Conservation (phyloP, 208 protist genomes). For the Trichomonas gallinae region DNA sequence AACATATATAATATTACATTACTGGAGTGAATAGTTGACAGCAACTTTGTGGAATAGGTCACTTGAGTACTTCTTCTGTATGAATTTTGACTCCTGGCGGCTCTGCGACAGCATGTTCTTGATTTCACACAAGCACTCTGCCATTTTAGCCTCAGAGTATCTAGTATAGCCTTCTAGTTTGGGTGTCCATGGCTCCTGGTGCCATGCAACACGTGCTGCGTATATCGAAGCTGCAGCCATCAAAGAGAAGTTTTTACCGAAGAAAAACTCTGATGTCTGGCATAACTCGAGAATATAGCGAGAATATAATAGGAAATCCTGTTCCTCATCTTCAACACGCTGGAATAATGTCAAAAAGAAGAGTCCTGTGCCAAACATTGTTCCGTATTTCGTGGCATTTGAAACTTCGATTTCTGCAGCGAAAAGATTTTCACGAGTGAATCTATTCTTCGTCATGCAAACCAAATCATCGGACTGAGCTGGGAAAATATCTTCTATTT, state of each 20-base stretch:
- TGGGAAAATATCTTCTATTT: conserved; percentile 13
- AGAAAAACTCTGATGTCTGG: background rate
- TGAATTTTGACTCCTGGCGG: background rate
- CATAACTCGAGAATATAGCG: background rate
- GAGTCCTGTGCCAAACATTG: background rate
- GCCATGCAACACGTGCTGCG: background rate
- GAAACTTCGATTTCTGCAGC: background rate
- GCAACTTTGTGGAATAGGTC: background rate
- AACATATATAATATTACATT: background rate
- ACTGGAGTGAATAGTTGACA: background rate
- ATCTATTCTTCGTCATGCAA: background rate
- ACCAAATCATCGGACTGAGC: background rate
- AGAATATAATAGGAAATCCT: background rate
- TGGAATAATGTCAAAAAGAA: background rate
- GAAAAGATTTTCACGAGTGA: background rate
- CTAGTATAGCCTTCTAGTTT: background rate
- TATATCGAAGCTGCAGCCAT: background rate
- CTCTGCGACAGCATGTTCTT: background rate
- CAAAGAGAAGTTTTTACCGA: background rate
- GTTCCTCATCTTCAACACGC: background rate
- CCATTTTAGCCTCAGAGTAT: background rate
- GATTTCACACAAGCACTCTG: background rate
- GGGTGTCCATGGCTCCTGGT: background rate
- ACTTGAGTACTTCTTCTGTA: background rate
- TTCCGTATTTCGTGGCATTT: background rate